These are phyloP conservation scores for Microbotryum scabiosae DNA, from an alignment of 1,284 basidiomycete genomes.

Conservation along the genomic window DNA sequence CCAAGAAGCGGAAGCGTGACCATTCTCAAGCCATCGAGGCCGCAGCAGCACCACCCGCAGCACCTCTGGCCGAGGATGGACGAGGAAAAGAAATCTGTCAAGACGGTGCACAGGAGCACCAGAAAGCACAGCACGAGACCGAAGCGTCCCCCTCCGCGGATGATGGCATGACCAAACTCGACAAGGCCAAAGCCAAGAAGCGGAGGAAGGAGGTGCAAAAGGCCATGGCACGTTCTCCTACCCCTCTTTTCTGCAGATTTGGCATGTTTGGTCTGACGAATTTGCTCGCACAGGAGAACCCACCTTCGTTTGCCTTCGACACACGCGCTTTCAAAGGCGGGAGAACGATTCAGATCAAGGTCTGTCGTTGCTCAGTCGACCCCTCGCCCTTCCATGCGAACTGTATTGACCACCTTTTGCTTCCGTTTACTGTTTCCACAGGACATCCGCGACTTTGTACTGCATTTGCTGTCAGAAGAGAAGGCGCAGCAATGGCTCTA, in stretches of 20 bases:
- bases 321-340: conserved; percentile 34
- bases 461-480: conserved; percentile 71
- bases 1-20: conserved; percentile 18
- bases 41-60: background rate
- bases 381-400: background rate
- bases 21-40: background rate
- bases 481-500: conserved; percentile 73
- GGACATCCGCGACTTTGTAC: conserved; percentile 53
- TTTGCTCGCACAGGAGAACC: conserved; percentile 15
- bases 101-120: no score
- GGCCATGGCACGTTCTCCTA: conserved; percentile 12
- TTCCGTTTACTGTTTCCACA: background rate
- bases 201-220: conserved; percentile 27
- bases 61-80: background rate
- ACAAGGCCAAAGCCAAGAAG: conserved; percentile 31
- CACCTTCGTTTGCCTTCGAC: conserved; percentile 35
- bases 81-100: background rate
- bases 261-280: background rate
- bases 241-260: background rate
- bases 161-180: conserved; percentile 14
- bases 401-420: background rate
- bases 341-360: conserved; percentile 32
- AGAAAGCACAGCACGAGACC: no score
- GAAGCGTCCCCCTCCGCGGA: no score
- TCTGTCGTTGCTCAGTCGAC: conserved; percentile 1